Conservation (phyloP, 352 stramenopile genomes). For the Phytophthora vignae region DNA sequence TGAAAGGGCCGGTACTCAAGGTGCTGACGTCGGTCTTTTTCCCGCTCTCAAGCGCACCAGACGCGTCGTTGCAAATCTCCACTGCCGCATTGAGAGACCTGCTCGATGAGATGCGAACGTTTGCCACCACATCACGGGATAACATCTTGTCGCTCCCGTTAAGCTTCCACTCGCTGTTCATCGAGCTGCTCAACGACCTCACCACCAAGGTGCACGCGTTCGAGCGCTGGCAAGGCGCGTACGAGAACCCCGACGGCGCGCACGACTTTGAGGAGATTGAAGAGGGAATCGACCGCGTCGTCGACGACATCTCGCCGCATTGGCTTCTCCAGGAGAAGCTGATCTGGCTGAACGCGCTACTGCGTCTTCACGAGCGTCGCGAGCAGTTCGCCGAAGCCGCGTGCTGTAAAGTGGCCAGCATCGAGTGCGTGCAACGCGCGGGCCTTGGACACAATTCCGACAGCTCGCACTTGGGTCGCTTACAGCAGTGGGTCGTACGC, state of each 20-base stretch:
- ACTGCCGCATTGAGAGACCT: slow-evolving; percentile 48
- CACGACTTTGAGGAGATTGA: slow-evolving; percentile 73
- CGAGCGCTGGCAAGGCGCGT: slow-evolving; percentile 57
- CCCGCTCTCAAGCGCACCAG: slow-evolving; percentile 9
- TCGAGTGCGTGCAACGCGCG: slow-evolving; percentile 45
- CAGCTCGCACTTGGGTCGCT: slow-evolving; percentile 5
- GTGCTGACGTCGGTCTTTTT: slow-evolving; percentile 63
- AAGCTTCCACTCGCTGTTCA: slow-evolving; percentile 58
- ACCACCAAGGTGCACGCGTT: slow-evolving; percentile 66
- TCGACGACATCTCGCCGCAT: slow-evolving; percentile 60
- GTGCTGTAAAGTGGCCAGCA: slow-evolving; percentile 59
- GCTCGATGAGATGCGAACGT: slow-evolving; percentile 65
- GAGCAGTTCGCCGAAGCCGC: slow-evolving; percentile 64
- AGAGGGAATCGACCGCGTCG: slow-evolving; percentile 59
- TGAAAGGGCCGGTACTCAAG: slow-evolving; percentile 58
- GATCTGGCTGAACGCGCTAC: slow-evolving; percentile 65
- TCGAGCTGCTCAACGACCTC: slow-evolving; percentile 57
- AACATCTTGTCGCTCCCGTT: slow-evolving; percentile 20
- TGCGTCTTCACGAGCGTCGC: slow-evolving; percentile 56
- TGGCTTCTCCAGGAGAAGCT: slow-evolving; percentile 71
- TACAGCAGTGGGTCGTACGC: slow-evolving; percentile 45
- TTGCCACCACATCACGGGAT: slow-evolving; percentile 21
- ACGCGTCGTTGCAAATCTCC: slow-evolving; percentile 13
- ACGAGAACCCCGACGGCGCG: slow-evolving; percentile 28
- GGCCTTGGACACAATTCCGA: slow-evolving; percentile 5